Evolutionary conservation across 306 rosid genomes (phyloP), one percentile per base, ranked within the genome.

Genomic region (Rosa multiflora): DNA sequence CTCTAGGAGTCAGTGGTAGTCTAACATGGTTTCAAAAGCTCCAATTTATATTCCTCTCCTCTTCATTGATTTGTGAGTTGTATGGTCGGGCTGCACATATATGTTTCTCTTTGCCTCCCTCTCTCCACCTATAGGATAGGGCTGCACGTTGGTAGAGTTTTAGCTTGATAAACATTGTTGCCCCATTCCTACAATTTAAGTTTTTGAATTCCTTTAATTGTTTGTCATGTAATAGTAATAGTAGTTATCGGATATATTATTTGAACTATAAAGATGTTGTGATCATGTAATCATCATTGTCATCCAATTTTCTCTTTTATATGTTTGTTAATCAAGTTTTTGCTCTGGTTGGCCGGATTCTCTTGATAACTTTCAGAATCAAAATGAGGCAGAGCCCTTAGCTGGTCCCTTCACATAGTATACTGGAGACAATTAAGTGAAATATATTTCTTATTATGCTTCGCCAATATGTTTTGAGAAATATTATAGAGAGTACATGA

Each of bases 401-500:
- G 79, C 15, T 44, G 84, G 74, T 75, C 73, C 80, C 80, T 81
- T 73, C 43, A 63, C 83, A 82, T 82, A 64, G 72, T 72, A 75
- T 58, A 64, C 20, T 77, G 83, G 78, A 82, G 96, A 90, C 81
- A 85, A 85, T 80, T 46, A 92, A 77, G 67, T 68, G 80, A 87
- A 86, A 79, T 85, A 86, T 56, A 86, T 87, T 81, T 86, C 96
- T 67, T 74, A 80, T 84, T 90, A 90, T 88, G 85, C 92, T 76
- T 92, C 97, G 6, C 96, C 94, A 56, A 90, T 92, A 82, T 92
- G 97, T 85, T 85, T 84, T 52, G 92, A 90, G 87, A 90, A 88
- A 71, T 84, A 90, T 78, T 92, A 92, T 77, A 88, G 96, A 84
- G 96, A 92, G 79, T 92, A 85, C 88, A 90, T 92, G 90, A 84